Conservation (phyloP, 2,329 filamentous ascomycete species). For the Diplodia mutila region DNA sequence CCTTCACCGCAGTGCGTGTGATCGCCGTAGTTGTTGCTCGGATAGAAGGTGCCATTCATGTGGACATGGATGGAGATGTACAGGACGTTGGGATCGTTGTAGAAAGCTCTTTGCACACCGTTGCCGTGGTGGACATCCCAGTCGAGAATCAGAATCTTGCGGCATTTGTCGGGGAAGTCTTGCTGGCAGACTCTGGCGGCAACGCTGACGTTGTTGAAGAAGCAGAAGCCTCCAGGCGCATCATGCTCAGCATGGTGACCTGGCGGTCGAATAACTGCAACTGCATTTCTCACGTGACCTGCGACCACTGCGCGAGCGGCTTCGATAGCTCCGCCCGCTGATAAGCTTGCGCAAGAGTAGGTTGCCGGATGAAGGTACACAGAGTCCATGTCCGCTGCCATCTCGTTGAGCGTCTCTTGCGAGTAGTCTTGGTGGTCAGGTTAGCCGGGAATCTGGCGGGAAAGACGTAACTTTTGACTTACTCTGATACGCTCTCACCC, state of each 20-base stretch:
- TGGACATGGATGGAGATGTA: constrained; percentile 97
- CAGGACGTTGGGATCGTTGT: constrained; percentile 89
- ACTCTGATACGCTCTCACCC: constrained; percentile 61
- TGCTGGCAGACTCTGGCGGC: constrained; percentile 85
- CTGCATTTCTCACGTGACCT: constrained; percentile 86
- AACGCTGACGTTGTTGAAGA: constrained; percentile 97
- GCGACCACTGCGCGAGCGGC: constrained; percentile 89
- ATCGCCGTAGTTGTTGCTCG: constrained; percentile 63
- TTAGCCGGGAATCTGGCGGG: neutral
- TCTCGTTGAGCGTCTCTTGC: constrained; percentile 65
- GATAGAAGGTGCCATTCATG: constrained; percentile 82
- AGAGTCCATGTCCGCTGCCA: constrained; percentile 59
- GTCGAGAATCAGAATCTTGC: constrained; percentile 90
- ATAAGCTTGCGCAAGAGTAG: constrained; percentile 77
- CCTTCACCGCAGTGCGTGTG: constrained; percentile 63
- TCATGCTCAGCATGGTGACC: constrained; percentile 93
- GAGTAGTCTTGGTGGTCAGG: constrained; percentile 41
- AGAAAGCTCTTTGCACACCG: constrained; percentile 95
- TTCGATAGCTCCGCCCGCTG: constrained; percentile 92
- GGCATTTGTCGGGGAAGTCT: constrained; percentile 77
- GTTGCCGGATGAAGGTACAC: constrained; percentile 73
- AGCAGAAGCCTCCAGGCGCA: constrained; percentile 88
- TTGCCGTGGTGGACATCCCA: constrained; percentile 86
- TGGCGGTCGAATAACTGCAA: constrained; percentile 92
- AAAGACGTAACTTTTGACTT: neutral